A percentile compares a stretch with the other conserved stretches of the same genome.
phyloP scores from a whole-genome alignment of 306 rosid species.

The Hippophae tibetana region DNA sequence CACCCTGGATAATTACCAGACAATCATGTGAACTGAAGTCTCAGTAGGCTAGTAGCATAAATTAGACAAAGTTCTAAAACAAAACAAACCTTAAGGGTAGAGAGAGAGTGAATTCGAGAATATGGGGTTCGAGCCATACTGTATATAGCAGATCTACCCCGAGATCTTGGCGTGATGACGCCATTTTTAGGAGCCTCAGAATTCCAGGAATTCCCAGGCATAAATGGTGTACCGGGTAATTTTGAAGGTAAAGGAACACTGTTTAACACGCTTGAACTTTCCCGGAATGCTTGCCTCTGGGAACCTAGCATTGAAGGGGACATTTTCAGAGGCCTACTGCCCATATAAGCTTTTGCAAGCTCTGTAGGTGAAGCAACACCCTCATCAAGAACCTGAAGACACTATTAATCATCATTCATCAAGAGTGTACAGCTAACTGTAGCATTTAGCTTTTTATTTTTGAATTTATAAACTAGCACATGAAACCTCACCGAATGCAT shows the following conservation, averaged over 20 bases:
- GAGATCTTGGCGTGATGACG: slow-evolving; percentile 63
- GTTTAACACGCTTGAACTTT: slow-evolving; percentile 26
- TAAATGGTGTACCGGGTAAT: slow-evolving; percentile 36
- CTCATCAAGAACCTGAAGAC: slow-evolving; percentile 57
- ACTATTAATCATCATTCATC: slow-evolving; percentile 19
- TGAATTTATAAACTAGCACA: not conserved
- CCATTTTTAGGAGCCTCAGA: slow-evolving; percentile 50
- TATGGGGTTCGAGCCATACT: slow-evolving; percentile 84
- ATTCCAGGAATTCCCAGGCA: slow-evolving; percentile 44
- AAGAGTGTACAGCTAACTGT: slow-evolving; percentile 13
- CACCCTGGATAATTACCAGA: slow-evolving; percentile 36
- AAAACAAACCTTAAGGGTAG: slow-evolving; percentile 48
- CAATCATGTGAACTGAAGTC: slow-evolving; percentile 12
- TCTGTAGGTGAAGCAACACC: slow-evolving; percentile 79
- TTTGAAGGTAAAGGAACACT: slow-evolving; percentile 32
- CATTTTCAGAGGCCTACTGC: slow-evolving; percentile 52
- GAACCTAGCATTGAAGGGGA: slow-evolving; percentile 46
- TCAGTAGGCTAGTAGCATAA: not conserved
- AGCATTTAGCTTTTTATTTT: slow-evolving; percentile 8
- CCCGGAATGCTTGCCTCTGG: slow-evolving; percentile 28
- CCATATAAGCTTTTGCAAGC: slow-evolving; percentile 94
- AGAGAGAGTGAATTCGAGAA: slow-evolving; percentile 43
- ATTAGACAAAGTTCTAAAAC: not conserved
- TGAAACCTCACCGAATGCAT: not conserved
- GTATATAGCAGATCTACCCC: slow-evolving; percentile 82